Conservation (phyloP, 2,329 filamentous ascomycete genomes). For the Ampelomyces quisqualis region DNA sequence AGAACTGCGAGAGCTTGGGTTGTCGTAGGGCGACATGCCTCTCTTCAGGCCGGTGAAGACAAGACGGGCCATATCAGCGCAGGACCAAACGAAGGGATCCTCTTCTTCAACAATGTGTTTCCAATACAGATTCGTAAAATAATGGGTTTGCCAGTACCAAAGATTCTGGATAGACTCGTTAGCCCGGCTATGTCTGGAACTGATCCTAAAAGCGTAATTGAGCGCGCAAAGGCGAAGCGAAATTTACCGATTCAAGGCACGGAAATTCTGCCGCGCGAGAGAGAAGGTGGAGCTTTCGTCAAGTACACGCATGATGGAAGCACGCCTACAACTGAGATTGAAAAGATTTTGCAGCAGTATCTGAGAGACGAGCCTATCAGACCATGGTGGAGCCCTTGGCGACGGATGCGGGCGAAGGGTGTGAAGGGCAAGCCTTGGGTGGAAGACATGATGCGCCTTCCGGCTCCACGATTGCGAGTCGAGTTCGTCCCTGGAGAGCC, state of each 20-base stretch:
- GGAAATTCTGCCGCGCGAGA: slow-evolving; percentile 78
- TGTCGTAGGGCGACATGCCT: slow-evolving; percentile 27
- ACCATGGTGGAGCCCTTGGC: slow-evolving; percentile 89
- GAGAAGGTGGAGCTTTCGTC: slow-evolving; percentile 91
- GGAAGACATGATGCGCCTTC: slow-evolving; percentile 84
- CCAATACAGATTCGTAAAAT: slow-evolving; percentile 72
- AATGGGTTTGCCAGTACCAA: slow-evolving; percentile 55
- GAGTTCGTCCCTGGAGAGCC: slow-evolving; percentile 78
- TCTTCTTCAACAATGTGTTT: slow-evolving; percentile 92
- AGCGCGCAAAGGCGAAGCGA: slow-evolving; percentile 61
- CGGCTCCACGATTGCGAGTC: slow-evolving; percentile 72
- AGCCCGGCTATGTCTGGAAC: slow-evolving; percentile 55
- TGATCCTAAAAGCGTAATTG: slow-evolving; percentile 55
- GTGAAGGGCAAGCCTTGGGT: slow-evolving; percentile 90
- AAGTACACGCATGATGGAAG: slow-evolving; percentile 67
- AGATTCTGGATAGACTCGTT: slow-evolving; percentile 55
- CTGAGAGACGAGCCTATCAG: slow-evolving; percentile 71
- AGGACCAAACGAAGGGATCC: slow-evolving; percentile 72
- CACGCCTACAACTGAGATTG: slow-evolving; percentile 56
- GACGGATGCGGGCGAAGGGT: slow-evolving; percentile 68
- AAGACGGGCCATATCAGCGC: slow-evolving; percentile 81
- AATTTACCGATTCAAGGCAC: slow-evolving; percentile 68
- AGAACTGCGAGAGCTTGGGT: slow-evolving; percentile 6
- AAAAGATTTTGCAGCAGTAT: slow-evolving; percentile 61
- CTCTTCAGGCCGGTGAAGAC: slow-evolving; percentile 57